Conservation (phyloP, 306 rosid genomes). For the Dicorynia guianensis region DNA sequence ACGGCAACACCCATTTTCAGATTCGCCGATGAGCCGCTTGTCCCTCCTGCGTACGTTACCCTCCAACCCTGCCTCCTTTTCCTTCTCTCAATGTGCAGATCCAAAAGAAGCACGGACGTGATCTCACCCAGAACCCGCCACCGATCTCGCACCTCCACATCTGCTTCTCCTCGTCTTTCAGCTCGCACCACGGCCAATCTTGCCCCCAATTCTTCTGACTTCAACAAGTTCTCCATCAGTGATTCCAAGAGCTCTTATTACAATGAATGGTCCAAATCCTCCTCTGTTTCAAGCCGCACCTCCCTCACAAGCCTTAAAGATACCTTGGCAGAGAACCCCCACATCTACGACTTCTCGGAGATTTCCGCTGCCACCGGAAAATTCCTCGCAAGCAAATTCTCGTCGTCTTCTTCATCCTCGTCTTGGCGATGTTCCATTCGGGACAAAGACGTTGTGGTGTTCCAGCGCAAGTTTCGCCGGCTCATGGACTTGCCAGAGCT, state of each 20-base stretch:
- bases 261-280: slow-evolving; percentile 53
- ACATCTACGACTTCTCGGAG: slow-evolving; percentile 70
- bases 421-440: slow-evolving; percentile 78
- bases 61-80: not conserved
- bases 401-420: slow-evolving; percentile 63
- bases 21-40: not conserved
- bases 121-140: slow-evolving; percentile 47
- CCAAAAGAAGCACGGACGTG: slow-evolving; percentile 66
- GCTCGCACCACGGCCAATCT: not conserved
- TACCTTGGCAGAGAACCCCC: slow-evolving; percentile 75
- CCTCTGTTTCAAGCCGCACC: slow-evolving; percentile 56
- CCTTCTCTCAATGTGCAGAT: slow-evolving; percentile 62
- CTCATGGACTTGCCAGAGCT: slow-evolving; percentile 59
- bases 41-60: not conserved
- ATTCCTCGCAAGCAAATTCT: slow-evolving; percentile 49
- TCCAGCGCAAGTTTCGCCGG: slow-evolving; percentile 72
- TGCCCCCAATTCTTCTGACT: slow-evolving; percentile 10
- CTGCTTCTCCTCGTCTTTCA: not conserved
- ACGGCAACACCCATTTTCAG: no score
- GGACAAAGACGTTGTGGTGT: slow-evolving; percentile 61
- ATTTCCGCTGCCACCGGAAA: slow-evolving; percentile 70
- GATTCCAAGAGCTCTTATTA: slow-evolving; percentile 48
- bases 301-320: slow-evolving; percentile 71
- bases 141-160: slow-evolving; percentile 4
- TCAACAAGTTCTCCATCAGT: slow-evolving; percentile 33